Conservation (phyloP, 2,329 filamentous ascomycete genomes). For the Fusarium sp. region DNA sequence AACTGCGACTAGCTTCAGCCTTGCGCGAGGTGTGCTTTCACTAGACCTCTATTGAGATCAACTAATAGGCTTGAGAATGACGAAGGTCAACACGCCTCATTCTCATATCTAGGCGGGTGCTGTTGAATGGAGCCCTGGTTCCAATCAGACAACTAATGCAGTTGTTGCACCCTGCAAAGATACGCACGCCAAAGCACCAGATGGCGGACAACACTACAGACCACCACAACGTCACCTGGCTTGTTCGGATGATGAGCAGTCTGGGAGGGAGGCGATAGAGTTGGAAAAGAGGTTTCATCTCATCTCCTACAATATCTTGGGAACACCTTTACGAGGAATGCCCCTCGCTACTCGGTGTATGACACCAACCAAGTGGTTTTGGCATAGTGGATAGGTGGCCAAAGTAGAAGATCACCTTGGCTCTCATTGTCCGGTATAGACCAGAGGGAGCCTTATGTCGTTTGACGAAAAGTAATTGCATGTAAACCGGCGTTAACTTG, state of each 20-base stretch:
- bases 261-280: background rate
- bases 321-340: background rate
- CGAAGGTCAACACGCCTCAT: background rate
- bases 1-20: background rate
- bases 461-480: constrained; percentile 25
- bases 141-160: background rate
- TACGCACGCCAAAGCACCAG: background rate
- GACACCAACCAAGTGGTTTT: background rate
- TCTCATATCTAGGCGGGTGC: background rate
- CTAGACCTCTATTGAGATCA: background rate
- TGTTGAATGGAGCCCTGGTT: background rate
- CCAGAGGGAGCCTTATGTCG: constrained; percentile 5
- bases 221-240: background rate
- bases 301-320: background rate
- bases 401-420: background rate
- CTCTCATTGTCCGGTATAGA: background rate
- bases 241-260: background rate
- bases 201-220: background rate
- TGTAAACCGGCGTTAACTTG: constrained; percentile 32
- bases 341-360: background rate
- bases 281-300: background rate
- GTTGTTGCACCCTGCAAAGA: background rate
- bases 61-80: background rate
- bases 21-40: background rate
- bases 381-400: constrained; percentile 1